A percentile compares a stretch with the other conserved stretches of the same genome.
phyloP scores from a whole-genome alignment of 1,284 basidiomycete genomes.

The Porogramme epimiltina region DNA sequence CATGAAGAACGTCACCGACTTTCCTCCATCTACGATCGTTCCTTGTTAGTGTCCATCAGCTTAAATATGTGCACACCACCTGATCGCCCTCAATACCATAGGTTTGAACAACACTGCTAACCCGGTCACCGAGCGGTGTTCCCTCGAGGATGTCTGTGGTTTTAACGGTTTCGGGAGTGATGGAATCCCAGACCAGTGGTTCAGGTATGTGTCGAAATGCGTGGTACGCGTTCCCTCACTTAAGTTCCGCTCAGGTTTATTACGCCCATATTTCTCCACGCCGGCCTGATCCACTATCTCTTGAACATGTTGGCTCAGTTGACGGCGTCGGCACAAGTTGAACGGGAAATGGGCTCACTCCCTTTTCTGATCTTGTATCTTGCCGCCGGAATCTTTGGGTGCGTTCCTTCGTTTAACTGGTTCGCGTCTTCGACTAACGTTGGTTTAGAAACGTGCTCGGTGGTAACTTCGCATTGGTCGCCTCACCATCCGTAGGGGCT shows the following conservation, averaged over 20 bases:
- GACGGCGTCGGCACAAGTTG: conserved; percentile 79
- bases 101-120: conserved; percentile 80
- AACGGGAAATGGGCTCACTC: conserved; percentile 83
- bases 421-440: neutral
- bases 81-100: conserved; percentile 27
- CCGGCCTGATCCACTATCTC: conserved; percentile 86
- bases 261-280: conserved; percentile 88
- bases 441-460: conserved; percentile 76
- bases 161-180: conserved; percentile 79
- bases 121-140: conserved; percentile 68
- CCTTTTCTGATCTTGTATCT: conserved; percentile 86
- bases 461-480: conserved; percentile 89
- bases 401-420: conserved; percentile 19
- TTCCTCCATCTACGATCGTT: conserved; percentile 63
- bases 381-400: conserved; percentile 90
- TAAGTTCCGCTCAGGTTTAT: conserved; percentile 61
- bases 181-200: conserved; percentile 81
- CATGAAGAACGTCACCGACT: conserved; percentile 73
- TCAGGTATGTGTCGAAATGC: conserved; percentile 54
- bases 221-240: conserved; percentile 2
- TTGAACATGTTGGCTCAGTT: conserved; percentile 91
- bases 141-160: conserved; percentile 84
- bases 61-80: neutral
- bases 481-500: conserved; percentile 91
- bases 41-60: conserved; percentile 53